Conservation (phyloP, 73 alveolate species). For the Uronychia setigera region DNA sequence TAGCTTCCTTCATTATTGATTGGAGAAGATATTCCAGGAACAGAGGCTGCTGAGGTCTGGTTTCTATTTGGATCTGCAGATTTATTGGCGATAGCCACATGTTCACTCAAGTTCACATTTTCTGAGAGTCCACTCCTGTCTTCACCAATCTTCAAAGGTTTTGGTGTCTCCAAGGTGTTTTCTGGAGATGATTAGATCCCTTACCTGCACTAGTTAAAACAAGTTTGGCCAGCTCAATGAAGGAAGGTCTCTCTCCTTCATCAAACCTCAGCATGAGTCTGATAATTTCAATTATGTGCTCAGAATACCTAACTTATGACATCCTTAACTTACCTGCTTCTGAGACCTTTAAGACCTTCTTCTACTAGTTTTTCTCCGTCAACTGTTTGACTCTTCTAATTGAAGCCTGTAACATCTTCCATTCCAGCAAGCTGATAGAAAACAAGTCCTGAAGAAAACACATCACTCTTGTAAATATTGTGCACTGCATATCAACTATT, state of each 20-base stretch:
- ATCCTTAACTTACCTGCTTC: slow-evolving; percentile 8
- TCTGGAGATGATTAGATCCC: background rate
- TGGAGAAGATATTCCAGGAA: background rate
- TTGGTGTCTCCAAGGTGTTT: slow-evolving; percentile 59
- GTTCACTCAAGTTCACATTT: slow-evolving; percentile 24
- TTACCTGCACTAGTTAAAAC: slow-evolving; percentile 64
- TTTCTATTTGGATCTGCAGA: too few relatives aligned
- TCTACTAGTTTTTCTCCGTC: slow-evolving; percentile 93
- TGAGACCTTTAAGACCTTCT: slow-evolving; percentile 75
- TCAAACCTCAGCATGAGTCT: slow-evolving; percentile 91
- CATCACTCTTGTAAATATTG: slow-evolving; percentile 96
- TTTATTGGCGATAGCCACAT: too few relatives aligned
- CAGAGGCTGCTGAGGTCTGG: background rate
- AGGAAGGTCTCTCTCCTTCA: slow-evolving; percentile 93
- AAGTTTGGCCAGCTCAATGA: slow-evolving; percentile 81
- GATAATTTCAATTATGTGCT: slow-evolving; percentile 72
- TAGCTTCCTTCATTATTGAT: background rate
- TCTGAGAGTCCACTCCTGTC: slow-evolving; percentile 15
- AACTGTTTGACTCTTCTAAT: slow-evolving; percentile 74
- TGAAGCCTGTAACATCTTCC: slow-evolving; percentile 96
- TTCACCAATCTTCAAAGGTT: background rate
- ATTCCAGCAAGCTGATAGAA: slow-evolving; percentile 89
- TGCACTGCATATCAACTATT: slow-evolving; percentile 94
- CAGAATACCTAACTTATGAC: slow-evolving; percentile 59
- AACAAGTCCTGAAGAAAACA: slow-evolving; percentile 92